Percentiles rank a stretch among this genome's conserved stretches.
These are phyloP conservation scores for Ballota nigra DNA, from an alignment of 257 asterid genomes.

Conservation along the genomic window DNA sequence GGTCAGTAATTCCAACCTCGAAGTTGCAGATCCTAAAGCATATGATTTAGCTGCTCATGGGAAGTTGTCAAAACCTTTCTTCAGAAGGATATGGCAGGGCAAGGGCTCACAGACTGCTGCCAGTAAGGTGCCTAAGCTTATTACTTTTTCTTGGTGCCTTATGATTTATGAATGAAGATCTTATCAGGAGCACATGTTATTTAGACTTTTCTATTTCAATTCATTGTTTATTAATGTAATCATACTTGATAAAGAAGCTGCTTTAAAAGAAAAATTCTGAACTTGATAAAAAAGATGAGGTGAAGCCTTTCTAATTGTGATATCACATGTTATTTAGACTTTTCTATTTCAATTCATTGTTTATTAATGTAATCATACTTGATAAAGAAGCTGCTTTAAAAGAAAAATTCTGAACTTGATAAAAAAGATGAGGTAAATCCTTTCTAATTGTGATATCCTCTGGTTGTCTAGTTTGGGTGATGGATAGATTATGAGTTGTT, in stretches of 20 bases:
- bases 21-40: slow-evolving; percentile 37
- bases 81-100: slow-evolving; percentile 97
- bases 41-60: slow-evolving; percentile 47
- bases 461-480: not conserved
- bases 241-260: not conserved
- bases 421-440: not conserved
- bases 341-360: not conserved
- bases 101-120: slow-evolving; percentile 85
- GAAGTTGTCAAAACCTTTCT: slow-evolving; percentile 51
- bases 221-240: not conserved
- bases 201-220: slow-evolving; percentile 15
- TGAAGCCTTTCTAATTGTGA: slow-evolving; percentile 11
- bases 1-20: slow-evolving; percentile 48
- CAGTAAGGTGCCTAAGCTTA: slow-evolving; percentile 66
- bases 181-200: slow-evolving; percentile 4
- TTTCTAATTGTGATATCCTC: slow-evolving; percentile 13
- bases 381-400: not conserved
- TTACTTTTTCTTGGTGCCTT: slow-evolving; percentile 26
- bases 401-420: not conserved
- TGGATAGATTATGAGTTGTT: slow-evolving; percentile 4
- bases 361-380: not conserved
- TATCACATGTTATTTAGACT: too few species aligned
- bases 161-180: slow-evolving; percentile 14
- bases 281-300: not conserved
- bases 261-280: not conserved